Conservation (phyloP, 2,329 filamentous ascomycete genomes). For the Apiospora rasikravindrae region DNA sequence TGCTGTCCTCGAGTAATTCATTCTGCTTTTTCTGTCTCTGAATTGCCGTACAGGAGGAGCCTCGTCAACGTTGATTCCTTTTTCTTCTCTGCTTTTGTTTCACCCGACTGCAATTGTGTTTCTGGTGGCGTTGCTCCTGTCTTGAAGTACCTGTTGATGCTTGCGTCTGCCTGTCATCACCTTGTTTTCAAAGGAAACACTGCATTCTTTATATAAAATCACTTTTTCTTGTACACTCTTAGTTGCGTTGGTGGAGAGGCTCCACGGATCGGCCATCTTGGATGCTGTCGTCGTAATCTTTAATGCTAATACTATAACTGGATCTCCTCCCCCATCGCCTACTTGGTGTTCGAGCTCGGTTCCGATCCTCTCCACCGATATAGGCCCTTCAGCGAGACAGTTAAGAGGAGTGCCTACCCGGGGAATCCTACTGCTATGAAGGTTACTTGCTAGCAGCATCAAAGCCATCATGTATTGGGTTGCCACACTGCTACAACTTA, state of each 20-base stretch:
- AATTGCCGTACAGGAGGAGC: not conserved
- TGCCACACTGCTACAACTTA: slow-evolving; percentile 49
- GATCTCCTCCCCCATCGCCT: slow-evolving; percentile 31
- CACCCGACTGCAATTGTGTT: slow-evolving; percentile 25
- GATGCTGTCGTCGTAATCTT: slow-evolving; percentile 36
- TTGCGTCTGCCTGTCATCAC: not conserved
- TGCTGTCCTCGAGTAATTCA: slow-evolving; percentile 15
- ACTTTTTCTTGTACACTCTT: slow-evolving; percentile 22
- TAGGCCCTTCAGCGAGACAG: slow-evolving; percentile 14
- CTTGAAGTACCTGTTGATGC: slow-evolving; percentile 28
- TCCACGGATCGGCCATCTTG: slow-evolving; percentile 26
- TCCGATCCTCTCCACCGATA: slow-evolving; percentile 24
- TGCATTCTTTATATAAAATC: slow-evolving; percentile 37
- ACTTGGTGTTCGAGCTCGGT: slow-evolving; percentile 29
- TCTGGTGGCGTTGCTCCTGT: slow-evolving; percentile 34
- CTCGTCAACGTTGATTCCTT: not conserved
- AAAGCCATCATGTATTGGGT: slow-evolving; percentile 32
- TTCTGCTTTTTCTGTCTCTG: not conserved
- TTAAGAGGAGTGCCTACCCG: not conserved
- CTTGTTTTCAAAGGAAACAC: slow-evolving; percentile 32
- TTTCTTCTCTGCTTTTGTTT: slow-evolving; percentile 14
- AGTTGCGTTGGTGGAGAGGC: slow-evolving; percentile 24
- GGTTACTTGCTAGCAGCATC: not conserved
- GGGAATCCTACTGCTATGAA: slow-evolving; percentile 4
- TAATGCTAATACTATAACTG: slow-evolving; percentile 37